phyloP scores from a whole-genome alignment of 768 basidiomycete genomes.

The Mycena vitilis region DNA sequence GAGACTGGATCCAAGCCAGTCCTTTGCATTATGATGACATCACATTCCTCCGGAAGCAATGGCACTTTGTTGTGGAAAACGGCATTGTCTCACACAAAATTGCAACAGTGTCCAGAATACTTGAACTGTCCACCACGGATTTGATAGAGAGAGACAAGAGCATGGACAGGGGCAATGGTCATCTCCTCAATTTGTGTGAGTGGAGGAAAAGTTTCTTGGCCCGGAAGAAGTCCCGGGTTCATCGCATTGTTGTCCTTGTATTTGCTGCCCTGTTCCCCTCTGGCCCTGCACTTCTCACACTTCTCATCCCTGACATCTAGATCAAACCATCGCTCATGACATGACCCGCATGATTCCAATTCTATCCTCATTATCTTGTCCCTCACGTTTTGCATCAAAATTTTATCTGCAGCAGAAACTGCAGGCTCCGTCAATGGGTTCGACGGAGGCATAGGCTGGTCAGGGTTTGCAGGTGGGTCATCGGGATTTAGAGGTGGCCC shows the following conservation, averaged over 20 bases:
- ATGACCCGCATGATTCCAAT: constrained; percentile 1
- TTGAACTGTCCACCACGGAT: constrained; percentile 19
- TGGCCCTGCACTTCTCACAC: constrained; percentile 6
- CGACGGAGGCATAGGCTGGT: too few relatives aligned
- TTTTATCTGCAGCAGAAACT: not conserved
- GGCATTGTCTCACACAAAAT: constrained; percentile 16
- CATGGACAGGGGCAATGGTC: constrained; percentile 20
- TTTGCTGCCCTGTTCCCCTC: not conserved
- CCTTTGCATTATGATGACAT: constrained; percentile 21
- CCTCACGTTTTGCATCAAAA: constrained; percentile 3
- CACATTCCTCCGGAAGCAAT: constrained; percentile 23
- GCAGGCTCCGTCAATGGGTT: not conserved
- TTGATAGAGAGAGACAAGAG: constrained; percentile 18
- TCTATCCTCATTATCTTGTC: constrained; percentile 13
- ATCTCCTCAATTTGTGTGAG: constrained; percentile 23
- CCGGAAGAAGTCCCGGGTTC: not conserved
- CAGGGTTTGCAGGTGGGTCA: too few relatives aligned
- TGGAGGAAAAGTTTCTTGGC: not conserved
- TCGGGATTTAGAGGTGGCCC: too few relatives aligned
- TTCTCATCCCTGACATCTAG: constrained; percentile 16
- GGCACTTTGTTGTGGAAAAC: constrained; percentile 13
- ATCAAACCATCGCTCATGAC: constrained; percentile 30
- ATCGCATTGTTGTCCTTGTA: not conserved
- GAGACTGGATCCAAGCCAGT: not conserved
- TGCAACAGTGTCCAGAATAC: constrained; percentile 24